Base-by-base conservation (phyloP, 2,329 filamentous ascomycete genomes). In the Raffaelea deltoideospora region DNA sequence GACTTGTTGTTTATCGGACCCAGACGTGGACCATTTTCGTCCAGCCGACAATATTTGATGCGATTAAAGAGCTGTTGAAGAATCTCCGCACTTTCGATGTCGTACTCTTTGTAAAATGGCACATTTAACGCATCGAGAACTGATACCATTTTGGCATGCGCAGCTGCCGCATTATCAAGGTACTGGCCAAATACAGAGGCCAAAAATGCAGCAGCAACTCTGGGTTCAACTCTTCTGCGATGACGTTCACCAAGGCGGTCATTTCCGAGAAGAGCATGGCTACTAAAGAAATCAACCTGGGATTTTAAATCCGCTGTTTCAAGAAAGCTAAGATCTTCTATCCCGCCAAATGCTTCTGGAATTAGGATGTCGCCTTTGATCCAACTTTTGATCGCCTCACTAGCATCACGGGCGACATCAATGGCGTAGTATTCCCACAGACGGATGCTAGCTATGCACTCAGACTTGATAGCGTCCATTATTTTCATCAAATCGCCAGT, bases 381-480 rank as follows among this genome's bases (percentile, higher is more conserved):
- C 85, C 88, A 96, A 1, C 76, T 68, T 31, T 80, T 67, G 3
- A 90, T 56, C 24, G 79, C 73, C 7, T 72, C 72, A 43, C 79
- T 67, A 5, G 75, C 68, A 51, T 88, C 74, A 22, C 71, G 65
- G 39, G 88, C 75, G 4, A 90, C 76, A 50, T 96, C 74, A 39
- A 93, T 63, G 14, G 80, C 76, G 53, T 95, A 98, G 60, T 79
- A 98, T 53, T 98, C 83, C 90, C 90, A 98, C 2, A 98, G 67
- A 34, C 77, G 77, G 42, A 88, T 73, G 29, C 73, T 69, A 20
- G 72, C 72, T 50, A 98, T 72, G 26, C 90, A 85, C 37, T 86
- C 71, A 17, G 72, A 72, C 56, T 90, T 92, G 50, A 93, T 71
- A 9, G 73, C 82, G 22, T 84, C 76, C 78, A 95, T 93, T 41